Evolutionary conservation across 805 yeast species (phyloP), one percentile per base, ranked within the genome.

Genomic region (Teunomyces cretensis): DNA sequence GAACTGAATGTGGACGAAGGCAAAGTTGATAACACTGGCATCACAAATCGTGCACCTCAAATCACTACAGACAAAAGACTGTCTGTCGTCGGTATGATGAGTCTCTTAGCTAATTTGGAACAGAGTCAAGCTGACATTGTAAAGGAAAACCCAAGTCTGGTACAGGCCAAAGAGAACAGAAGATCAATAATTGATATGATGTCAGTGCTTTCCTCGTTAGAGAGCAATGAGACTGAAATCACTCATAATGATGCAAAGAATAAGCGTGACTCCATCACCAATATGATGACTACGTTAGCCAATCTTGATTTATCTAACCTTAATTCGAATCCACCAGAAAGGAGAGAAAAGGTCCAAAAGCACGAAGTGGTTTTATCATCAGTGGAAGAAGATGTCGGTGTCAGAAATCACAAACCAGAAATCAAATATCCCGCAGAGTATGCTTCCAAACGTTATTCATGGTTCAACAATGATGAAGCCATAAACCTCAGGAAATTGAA

Each of bases 161-260:
- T 40, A 12, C 40, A 46, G 26, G 48, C 48, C 9, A 49, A 52
- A 14, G 48, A 45, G 28, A 64, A 61, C 24, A 49, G 71, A 16
- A 56, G 56, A 32, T 65, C 71, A 1, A 58, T 65, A 2, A 50
- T 53, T 27, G 67, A 65, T 40, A 65, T 67, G 66, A 65, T 67
- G 70, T 43, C 53, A 3, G 52, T 61, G 0, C 48, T 67, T 32
- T 60, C 61, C 4, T 45, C 39, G 9, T 38, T 58, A 9, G 61
- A 58, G 37, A 27, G 42, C 8, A 42, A 44, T 11, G 19, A 28
- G 8, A 12, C 42, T 2, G 17, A 24, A 8, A 3, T 33, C 8
- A 19, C 39, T 4, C 33, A 17, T 16, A 37, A 19, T 9, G 46
- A 36, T 26, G 33, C 38, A 3, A 47, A 40, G 27, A 40, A 46